Base-by-base conservation (phyloP, 2,329 filamentous ascomycete species). In the Ascochyta lentis region DNA sequence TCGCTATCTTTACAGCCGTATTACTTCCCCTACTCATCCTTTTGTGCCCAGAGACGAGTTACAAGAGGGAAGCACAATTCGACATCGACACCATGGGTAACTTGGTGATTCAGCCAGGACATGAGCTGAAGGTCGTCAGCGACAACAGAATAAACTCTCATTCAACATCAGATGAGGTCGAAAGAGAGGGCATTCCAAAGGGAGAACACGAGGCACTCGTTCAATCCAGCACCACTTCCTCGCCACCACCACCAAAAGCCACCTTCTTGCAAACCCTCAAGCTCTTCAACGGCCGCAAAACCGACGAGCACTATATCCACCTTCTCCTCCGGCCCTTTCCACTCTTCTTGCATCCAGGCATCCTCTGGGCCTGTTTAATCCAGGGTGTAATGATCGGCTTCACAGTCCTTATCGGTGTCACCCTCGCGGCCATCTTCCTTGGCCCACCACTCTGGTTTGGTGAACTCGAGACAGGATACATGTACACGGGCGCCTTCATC, bases 351-450 rank as follows among this genome's bases (percentile, higher is more conserved):
- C 93, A 97, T 71, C 93, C 92, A 0, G 91, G 90, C 7, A 91
- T 97, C 64, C 76, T 96, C 37, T 96, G 92, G 92, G 83, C 83
- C 15, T 86, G 84, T 67, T 80, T 97, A 3, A 91, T 93, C 45
- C 93, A 96, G 81, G 93, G 93, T 15, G 86, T 90, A 4, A 86
- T 96, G 70, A 96, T 97, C 68, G 94, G 93, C 61, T 98, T 94
- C 93, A 96, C 93, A 1, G 91, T 97, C 15, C 91, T 97, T 70
- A 94, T 74, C 61, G 93, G 92, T 47, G 90, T 96, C 54, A 89
- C 96, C 57, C 81, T 96, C 35, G 92, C 90, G 8, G 86, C 88
- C 56, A 88, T 96, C 67, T 95, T 96, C 79, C 82, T 96, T 31
- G 88, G 89, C 1, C 88, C 89, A 1, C 92, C 92, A 0, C 84